phyloP scores from a whole-genome alignment of 768 basidiomycete genomes.

The Melanogaster broomeanus region DNA sequence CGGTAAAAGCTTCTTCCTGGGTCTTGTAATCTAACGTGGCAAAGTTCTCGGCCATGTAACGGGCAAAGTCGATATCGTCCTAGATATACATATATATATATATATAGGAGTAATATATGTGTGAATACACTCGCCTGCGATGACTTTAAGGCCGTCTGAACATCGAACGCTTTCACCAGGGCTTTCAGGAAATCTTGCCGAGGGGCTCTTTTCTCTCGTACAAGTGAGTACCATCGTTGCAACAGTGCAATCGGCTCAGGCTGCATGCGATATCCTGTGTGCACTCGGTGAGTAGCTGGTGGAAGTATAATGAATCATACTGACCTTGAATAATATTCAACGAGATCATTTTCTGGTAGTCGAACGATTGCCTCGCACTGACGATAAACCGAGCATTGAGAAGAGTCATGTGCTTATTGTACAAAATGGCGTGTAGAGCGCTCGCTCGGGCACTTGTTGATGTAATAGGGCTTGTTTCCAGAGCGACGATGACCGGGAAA shows the following conservation, averaged over 20 bases:
- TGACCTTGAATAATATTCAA: constrained; percentile 55
- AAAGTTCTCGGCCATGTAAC: constrained; percentile 96
- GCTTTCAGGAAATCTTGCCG: constrained; percentile 88
- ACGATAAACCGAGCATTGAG: constrained; percentile 83
- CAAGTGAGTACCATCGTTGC: constrained; percentile 87
- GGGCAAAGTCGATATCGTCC: constrained; percentile 83
- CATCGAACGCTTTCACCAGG: constrained; percentile 80
- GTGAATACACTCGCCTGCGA: constrained; percentile 48
- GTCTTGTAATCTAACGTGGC: constrained; percentile 93
- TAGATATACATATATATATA: too few species aligned
- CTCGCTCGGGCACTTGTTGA: constrained; percentile 73
- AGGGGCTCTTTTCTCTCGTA: constrained; percentile 86
- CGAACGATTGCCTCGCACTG: constrained; percentile 80
- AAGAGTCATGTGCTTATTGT: constrained; percentile 87
- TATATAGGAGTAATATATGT: neutral
- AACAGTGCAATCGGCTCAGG: constrained; percentile 73
- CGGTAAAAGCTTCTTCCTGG: constrained; percentile 86
- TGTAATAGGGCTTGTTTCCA: constrained; percentile 79
- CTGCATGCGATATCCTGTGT: constrained; percentile 64
- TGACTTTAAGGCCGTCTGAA: constrained; percentile 55
- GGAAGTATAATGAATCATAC: constrained; percentile 4
- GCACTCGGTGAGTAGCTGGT: neutral
- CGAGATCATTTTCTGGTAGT: constrained; percentile 70
- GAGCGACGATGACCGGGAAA: constrained; percentile 86
- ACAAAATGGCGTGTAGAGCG: constrained; percentile 77